Conservation (phyloP, 2,329 filamentous ascomycete species). For the Aspergillus sp. region DNA sequence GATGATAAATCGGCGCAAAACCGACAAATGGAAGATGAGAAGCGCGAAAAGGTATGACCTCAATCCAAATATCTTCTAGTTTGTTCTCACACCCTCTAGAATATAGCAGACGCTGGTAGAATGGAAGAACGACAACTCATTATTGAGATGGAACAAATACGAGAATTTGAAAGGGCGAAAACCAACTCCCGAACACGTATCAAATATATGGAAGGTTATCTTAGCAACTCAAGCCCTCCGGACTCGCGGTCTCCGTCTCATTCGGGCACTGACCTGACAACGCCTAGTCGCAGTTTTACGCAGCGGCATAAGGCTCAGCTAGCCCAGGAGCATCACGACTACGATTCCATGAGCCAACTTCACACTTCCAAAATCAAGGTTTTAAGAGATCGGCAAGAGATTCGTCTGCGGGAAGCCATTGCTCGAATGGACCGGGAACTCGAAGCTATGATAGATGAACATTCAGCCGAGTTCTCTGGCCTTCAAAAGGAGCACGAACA, state of each 20-base stretch:
- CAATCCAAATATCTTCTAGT: neutral
- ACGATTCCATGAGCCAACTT: conserved; percentile 44
- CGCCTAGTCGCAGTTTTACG: conserved; percentile 37
- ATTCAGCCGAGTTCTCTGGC: conserved; percentile 31
- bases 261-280: conserved; percentile 20
- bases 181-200: conserved; percentile 44
- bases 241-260: conserved; percentile 22
- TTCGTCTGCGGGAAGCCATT: conserved; percentile 39
- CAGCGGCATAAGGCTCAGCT: conserved; percentile 44
- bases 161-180: conserved; percentile 46
- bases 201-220: conserved; percentile 50
- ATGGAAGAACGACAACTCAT: conserved; percentile 47
- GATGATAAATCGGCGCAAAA: conserved; percentile 31
- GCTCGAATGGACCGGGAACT: conserved; percentile 41
- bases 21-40: conserved; percentile 33
- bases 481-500: conserved; percentile 37
- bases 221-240: conserved; percentile 41
- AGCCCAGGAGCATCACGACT: conserved; percentile 45
- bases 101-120: conserved; percentile 31
- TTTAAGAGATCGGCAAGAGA: conserved; percentile 47
- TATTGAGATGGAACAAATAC: conserved; percentile 45
- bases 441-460: conserved; percentile 32
- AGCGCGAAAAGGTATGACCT: conserved; percentile 37
- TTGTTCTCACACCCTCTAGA: conserved; percentile 27
- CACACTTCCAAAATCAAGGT: conserved; percentile 48